phyloP scores from a whole-genome alignment of 306 rosid genomes.

The Arachis hypogaea region DNA sequence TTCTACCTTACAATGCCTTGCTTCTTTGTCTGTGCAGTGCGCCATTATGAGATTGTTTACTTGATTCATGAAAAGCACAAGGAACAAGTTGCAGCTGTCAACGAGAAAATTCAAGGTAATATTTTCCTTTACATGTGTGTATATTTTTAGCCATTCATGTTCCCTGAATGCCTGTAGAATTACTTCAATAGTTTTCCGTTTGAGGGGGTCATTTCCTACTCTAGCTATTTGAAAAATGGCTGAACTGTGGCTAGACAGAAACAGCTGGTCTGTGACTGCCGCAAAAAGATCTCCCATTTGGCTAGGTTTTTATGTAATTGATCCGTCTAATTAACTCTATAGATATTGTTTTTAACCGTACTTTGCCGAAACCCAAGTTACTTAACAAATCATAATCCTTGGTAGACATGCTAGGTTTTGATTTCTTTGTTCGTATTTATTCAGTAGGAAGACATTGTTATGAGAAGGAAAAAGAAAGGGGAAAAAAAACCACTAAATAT shows the following conservation, averaged over 20 bases:
- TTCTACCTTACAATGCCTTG: conserved; percentile 34
- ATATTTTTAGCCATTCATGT: neutral
- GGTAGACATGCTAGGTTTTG: neutral
- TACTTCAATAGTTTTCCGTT: conserved; percentile 36
- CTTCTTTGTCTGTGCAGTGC: conserved; percentile 56
- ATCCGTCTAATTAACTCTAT: neutral
- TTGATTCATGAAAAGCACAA: conserved; percentile 81
- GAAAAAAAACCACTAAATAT: neutral
- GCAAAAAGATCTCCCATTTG: neutral
- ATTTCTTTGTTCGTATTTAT: neutral
- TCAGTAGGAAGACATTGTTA: neutral
- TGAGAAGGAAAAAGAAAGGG: neutral
- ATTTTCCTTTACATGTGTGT: neutral
- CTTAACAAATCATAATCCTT: neutral
- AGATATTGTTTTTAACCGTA: neutral
- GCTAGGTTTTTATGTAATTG: conserved; percentile 8
- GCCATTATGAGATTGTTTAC: conserved; percentile 90
- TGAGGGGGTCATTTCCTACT: conserved; percentile 5
- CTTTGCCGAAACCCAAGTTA: neutral
- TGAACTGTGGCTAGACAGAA: neutral
- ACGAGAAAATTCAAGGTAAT: conserved; percentile 76
- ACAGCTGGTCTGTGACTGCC: conserved; percentile 2
- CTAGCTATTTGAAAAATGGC: conserved; percentile 4
- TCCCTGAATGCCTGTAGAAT: conserved; percentile 38
- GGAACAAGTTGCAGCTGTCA: conserved; percentile 76